A percentile compares a stretch with the other conserved stretches of the same genome.
Conservation (phyloP, 2,329 filamentous ascomycete species). For the Hymenoscyphus repandus region DNA sequence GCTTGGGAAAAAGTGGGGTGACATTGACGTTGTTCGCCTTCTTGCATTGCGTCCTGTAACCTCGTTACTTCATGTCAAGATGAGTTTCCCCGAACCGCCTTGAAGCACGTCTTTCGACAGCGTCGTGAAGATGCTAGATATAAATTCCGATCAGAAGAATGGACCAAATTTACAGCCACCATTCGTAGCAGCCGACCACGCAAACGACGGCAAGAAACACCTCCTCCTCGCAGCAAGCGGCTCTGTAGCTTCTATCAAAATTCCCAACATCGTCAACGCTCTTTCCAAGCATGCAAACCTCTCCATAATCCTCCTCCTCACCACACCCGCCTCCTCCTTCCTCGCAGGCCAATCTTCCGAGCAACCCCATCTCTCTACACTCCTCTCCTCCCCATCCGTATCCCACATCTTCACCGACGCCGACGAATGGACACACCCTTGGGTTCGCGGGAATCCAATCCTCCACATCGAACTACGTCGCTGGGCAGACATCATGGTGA, state of each 20-base stretch:
- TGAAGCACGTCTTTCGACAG: neutral
- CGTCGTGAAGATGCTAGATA: neutral
- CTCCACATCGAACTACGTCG: slow-evolving; percentile 84
- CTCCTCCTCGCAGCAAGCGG: slow-evolving; percentile 63
- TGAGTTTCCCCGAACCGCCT: neutral
- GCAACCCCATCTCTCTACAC: slow-evolving; percentile 61
- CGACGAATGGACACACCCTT: slow-evolving; percentile 79
- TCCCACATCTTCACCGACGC: slow-evolving; percentile 76
- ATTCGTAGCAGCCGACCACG: slow-evolving; percentile 28
- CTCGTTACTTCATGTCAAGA: neutral
- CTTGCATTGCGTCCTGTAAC: neutral
- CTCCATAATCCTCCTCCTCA: slow-evolving; percentile 82
- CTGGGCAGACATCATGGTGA: slow-evolving; percentile 74
- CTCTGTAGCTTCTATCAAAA: slow-evolving; percentile 85
- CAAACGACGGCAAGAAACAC: slow-evolving; percentile 49
- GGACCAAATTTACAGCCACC: neutral
- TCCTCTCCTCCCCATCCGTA: slow-evolving; percentile 62
- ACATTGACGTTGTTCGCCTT: neutral
- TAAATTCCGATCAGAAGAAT: neutral
- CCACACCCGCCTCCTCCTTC: slow-evolving; percentile 67
- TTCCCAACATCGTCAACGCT: slow-evolving; percentile 59
- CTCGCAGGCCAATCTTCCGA: slow-evolving; percentile 70
- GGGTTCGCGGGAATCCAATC: slow-evolving; percentile 73
- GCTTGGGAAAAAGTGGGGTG: neutral
- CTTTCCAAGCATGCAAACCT: slow-evolving; percentile 49